These are phyloP conservation scores for Elaeis guineensis DNA, from an alignment of 176 grass and related monocot genomes.

Conservation along the genomic window DNA sequence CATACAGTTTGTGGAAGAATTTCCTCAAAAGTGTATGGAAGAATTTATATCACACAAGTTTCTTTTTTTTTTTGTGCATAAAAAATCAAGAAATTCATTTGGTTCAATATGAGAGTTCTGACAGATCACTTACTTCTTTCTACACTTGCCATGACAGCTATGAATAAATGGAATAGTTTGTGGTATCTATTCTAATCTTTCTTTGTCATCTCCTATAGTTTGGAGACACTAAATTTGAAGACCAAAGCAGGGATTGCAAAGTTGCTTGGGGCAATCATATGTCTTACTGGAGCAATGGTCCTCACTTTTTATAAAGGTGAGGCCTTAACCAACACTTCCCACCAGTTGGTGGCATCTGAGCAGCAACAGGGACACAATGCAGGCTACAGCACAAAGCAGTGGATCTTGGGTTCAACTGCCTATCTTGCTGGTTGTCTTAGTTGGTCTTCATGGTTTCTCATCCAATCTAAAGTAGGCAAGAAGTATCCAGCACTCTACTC, in stretches of 20 bases:
- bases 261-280: constrained; percentile 35
- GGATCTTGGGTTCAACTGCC: constrained; percentile 46
- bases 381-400: constrained; percentile 11
- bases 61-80: too few relatives aligned
- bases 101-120: too few relatives aligned
- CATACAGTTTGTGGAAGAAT: too few relatives aligned
- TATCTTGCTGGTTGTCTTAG: constrained; percentile 34
- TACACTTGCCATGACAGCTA: too few relatives aligned
- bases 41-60: too few relatives aligned
- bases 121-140: too few relatives aligned
- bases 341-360: background rate
- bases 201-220: constrained; percentile 13
- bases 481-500: constrained; percentile 58
- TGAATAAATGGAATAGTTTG: too few relatives aligned
- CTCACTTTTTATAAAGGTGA: constrained; percentile 58
- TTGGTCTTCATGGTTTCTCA: constrained; percentile 59
- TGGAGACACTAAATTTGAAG: constrained; percentile 46
- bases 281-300: constrained; percentile 42
- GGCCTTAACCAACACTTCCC: constrained; percentile 23
- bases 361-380: background rate
- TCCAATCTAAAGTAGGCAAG: constrained; percentile 45
- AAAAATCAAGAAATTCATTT: too few relatives aligned
- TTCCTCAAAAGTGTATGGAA: too few relatives aligned
- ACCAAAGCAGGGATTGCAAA: constrained; percentile 43
- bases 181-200: too few relatives aligned